Base-by-base conservation (phyloP, 768 basidiomycete species). In the Russula griseocarnosa region DNA sequence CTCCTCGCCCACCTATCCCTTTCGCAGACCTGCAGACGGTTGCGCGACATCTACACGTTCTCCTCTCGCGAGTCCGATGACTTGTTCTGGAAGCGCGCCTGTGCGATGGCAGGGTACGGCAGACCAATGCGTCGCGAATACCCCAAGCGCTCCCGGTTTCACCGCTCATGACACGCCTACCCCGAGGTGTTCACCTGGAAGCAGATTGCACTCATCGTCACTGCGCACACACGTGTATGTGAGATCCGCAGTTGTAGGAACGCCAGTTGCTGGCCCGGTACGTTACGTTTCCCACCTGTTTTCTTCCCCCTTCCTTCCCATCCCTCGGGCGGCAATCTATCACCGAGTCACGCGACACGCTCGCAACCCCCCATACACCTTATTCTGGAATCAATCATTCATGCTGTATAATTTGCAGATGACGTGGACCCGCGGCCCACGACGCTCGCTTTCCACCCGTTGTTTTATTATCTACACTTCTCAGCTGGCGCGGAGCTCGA, bases 221-320 rank as follows among this genome's bases (percentile, higher is more conserved):
- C 55, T 7, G 55, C 66, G 38, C 67, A 69, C 52, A 58, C 54
- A 18, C 58, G 66, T 5, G 34, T 61, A 6, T 69, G 67, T 13
- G 67, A 69, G 47, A 69, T 69, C 58, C 67, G 66, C 22, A 67
- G 66, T n/a, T 69, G 67, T 49, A 57, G 60, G 59, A 67, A 67
- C 20, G 66, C 66, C 18, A 61, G 62, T 26, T 49, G 46, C 22
- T 69, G 67, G 67, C 58, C 56, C 46, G 62, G 66, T 69, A 24
- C 30, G 67, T 68, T 62, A 46, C 56, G 59, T 59, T 36, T 61
- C 46, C 22, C 46, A 22, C 46, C 22, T 24, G 10, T n/a, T n/a
- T n/a, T 20, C 3, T 13, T 20, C 5, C 26, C 20, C 50, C 46
- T 18, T 26, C 14, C 10, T 40, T 22, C 54, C 49, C 18, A 22